phyloP scores from a whole-genome alignment of 108 stramenopile genomes.

The Cafeteria roenbergensis region DNA sequence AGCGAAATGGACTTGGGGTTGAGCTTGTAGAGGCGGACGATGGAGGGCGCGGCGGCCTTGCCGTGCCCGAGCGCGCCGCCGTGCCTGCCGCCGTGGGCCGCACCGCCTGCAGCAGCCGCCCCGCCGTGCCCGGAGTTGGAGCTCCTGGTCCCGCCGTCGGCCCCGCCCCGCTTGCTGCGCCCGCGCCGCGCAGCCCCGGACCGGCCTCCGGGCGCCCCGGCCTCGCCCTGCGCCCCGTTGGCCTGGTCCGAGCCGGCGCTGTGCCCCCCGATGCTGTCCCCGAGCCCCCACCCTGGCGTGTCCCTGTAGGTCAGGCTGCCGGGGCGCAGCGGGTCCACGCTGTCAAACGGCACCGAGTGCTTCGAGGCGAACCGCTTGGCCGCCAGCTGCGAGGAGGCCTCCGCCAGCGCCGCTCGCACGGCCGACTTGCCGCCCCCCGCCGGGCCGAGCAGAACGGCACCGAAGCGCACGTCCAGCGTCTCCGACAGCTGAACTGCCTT shows the following conservation, averaged over 20 bases:
- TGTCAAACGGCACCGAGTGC: not conserved
- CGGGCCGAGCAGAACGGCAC: conserved; percentile 49
- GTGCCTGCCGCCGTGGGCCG: not conserved
- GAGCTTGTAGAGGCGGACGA: conserved; percentile 28
- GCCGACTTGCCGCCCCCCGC: conserved; percentile 47
- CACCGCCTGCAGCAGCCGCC: not conserved
- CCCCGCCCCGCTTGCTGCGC: not conserved
- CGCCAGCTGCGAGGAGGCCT: conserved; percentile 28
- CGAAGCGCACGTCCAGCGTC: conserved; percentile 51
- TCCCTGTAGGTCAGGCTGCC: no score
- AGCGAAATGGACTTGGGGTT: conserved; percentile 55
- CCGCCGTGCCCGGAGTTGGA: not conserved
- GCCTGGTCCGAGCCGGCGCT: no score
- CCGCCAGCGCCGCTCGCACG: conserved; percentile 30
- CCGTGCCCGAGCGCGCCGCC: not conserved
- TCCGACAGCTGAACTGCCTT: conserved; percentile 46
- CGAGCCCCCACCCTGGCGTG: no score
- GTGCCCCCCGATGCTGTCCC: not conserved
- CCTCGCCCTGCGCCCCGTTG: no score
- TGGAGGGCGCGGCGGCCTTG: not conserved
- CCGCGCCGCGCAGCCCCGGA: not conserved
- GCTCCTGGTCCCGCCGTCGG: not conserved
- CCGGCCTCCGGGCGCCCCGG: no score
- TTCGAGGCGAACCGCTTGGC: not conserved
- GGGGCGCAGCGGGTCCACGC: not conserved